phyloP scores from a whole-genome alignment of 2,329 filamentous ascomycete genomes.

The Trichothecium roseum region DNA sequence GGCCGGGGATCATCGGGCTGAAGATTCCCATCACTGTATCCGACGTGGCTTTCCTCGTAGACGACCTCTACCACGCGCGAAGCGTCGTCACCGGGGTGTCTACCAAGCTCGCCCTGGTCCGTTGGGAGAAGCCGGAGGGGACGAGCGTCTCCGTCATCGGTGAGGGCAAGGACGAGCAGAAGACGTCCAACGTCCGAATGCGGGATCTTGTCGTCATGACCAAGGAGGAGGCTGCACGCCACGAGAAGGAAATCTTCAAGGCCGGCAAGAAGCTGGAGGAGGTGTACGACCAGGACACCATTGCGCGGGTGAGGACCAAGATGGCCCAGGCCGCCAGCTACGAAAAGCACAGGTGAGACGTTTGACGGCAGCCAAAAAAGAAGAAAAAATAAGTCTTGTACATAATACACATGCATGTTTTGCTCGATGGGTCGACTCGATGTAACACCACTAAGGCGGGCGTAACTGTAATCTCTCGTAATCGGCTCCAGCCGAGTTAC shows the following conservation, averaged over 20 bases:
- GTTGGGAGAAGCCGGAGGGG: conserved; percentile 61
- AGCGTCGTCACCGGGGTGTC: conserved; percentile 75
- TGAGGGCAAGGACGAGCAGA: conserved; percentile 61
- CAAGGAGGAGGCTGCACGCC: conserved; percentile 72
- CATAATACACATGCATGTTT: neutral
- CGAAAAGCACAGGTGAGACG: conserved; percentile 36
- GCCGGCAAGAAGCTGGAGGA: conserved; percentile 58
- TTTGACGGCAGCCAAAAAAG: neutral
- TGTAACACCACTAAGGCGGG: neutral
- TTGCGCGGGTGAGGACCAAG: conserved; percentile 57
- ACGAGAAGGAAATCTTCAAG: conserved; percentile 71
- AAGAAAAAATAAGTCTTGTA: neutral
- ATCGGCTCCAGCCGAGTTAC: no score
- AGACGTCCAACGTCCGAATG: conserved; percentile 57
- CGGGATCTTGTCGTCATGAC: conserved; percentile 82
- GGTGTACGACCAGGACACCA: conserved; percentile 59
- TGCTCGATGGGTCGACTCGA: neutral
- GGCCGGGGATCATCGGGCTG: conserved; percentile 47
- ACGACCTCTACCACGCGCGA: conserved; percentile 78
- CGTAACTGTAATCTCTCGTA: neutral
- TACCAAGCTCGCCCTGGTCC: conserved; percentile 66
- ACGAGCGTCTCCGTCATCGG: conserved; percentile 53
- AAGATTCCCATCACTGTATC: conserved; percentile 67
- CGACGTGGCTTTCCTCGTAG: conserved; percentile 79
- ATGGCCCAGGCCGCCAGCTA: conserved; percentile 56